Conservation (phyloP, 2,329 filamentous ascomycete genomes). For the Alternaria alternata region DNA sequence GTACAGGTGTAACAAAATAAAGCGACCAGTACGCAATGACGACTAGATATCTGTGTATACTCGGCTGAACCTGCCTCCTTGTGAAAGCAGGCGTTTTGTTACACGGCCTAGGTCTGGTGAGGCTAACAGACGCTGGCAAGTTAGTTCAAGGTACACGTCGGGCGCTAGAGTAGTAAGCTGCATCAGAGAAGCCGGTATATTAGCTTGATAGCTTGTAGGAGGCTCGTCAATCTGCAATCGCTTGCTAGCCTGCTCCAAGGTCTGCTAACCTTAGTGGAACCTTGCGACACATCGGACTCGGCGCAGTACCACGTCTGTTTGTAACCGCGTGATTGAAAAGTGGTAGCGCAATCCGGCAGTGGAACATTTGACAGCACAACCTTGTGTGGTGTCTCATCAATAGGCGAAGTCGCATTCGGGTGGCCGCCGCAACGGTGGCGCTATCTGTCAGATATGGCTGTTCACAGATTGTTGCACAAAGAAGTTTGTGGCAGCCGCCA, state of each 20-base stretch:
- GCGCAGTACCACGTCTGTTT: conserved; percentile 28
- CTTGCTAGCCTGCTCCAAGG: conserved; percentile 2
- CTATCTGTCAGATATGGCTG: conserved; percentile 17
- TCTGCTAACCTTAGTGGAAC: conserved; percentile 11
- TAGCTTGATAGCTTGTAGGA: conserved; percentile 6
- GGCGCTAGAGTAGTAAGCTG: neutral
- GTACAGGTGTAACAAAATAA: conserved; percentile 17
- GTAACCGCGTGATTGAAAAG: conserved; percentile 26
- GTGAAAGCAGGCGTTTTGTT: conserved; percentile 17
- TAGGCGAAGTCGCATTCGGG: conserved; percentile 1
- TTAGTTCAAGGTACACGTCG: conserved; percentile 2
- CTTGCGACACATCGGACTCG: conserved; percentile 28
- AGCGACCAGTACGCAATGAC: conserved; percentile 27
- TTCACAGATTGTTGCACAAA: conserved; percentile 9
- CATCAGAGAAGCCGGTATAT: conserved; percentile 3
- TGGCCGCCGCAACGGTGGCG: conserved; percentile 10
- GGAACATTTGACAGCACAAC: conserved; percentile 39
- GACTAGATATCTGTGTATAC: conserved; percentile 20
- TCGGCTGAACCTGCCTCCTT: conserved; percentile 12
- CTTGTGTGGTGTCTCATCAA: conserved; percentile 6
- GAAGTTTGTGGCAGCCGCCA: conserved; percentile 4
- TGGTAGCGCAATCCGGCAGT: conserved; percentile 19
- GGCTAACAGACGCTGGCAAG: neutral
- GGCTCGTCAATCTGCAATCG: neutral
- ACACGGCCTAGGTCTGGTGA: conserved; percentile 6